Evolutionary conservation across 2,329 filamentous ascomycete species (phyloP), one percentile per base, ranked within the genome.

Genomic region (Sclerotinia minor): DNA sequence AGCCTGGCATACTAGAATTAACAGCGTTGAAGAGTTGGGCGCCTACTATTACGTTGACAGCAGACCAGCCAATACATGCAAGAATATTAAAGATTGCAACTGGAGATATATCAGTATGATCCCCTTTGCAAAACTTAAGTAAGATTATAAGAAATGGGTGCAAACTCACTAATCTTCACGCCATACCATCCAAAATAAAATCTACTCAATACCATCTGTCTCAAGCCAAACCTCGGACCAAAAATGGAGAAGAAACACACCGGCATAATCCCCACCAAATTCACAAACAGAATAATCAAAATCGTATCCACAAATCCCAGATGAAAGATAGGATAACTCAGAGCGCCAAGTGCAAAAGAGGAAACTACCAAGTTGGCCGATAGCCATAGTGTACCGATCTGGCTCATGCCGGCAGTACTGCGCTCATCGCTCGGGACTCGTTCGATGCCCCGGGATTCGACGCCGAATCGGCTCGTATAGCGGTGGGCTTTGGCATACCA

Each of bases 221-320:
- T 86, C 71, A 93, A 81, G 5, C 91, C 91, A 72, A 92, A 92
- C 11, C 81, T 80, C 3, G 91, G 88, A 3, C 91, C 91, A 75
- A 93, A 92, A 24, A 87, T 91, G 2, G 89, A 90, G 81, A 93
- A 93, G 79, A 89, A 92, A 75, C 86, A 89, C 21, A 92, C 90
- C 0, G 90, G 89, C 60, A 88, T 75, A 60, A 90, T 84, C n/a
- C 89, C 90, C 13, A 94, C 80, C 5, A 92, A 76, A 73, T 93
- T 94, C 80, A 94, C 85, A 79, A 93, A 91, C 64, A 94, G 77
- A 69, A 91, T 88, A 44, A 88, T 85, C 57, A 94, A 79, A 45
- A 90, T 86, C 9, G 88, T 87, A 74, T 94, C 92, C 60, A 89
- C 81, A 72, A 92, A 93, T 13, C 90, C 90, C 11, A 94, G 83